phyloP scores from a whole-genome alignment of 2,329 filamentous ascomycete genomes.

The Cladosporium sp. region DNA sequence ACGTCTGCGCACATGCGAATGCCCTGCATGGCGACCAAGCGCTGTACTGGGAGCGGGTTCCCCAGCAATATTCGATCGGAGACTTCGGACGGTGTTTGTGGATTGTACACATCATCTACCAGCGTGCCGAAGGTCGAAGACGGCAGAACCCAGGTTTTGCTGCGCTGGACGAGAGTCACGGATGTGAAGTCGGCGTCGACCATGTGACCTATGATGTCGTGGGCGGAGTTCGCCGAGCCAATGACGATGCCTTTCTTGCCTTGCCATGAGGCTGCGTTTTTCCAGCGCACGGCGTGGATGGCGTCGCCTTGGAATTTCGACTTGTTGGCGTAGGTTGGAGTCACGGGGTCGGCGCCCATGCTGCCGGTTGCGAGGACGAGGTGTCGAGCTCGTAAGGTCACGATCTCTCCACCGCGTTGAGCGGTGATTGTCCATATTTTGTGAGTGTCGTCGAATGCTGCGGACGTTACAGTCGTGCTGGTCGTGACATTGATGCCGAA shows the following conservation, averaged over 20 bases:
- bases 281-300: conserved; percentile 38
- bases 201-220: conserved; percentile 51
- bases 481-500: conserved; percentile 44
- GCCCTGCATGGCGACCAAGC: conserved; percentile 34
- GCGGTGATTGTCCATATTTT: conserved; percentile 38
- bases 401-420: conserved; percentile 1
- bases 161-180: conserved; percentile 47
- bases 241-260: conserved; percentile 48
- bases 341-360: conserved; percentile 28
- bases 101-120: conserved; percentile 24
- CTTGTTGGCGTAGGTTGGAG: conserved; percentile 18
- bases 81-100: conserved; percentile 16
- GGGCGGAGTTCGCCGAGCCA: conserved; percentile 50
- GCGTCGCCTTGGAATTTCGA: conserved; percentile 38
- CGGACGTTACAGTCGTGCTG: conserved; percentile 39
- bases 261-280: conserved; percentile 34
- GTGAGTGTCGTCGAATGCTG: conserved; percentile 39
- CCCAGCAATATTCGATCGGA: conserved; percentile 26
- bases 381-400: conserved; percentile 24
- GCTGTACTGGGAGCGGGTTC: conserved; percentile 30
- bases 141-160: conserved; percentile 35
- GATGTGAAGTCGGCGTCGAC: conserved; percentile 41
- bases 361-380: conserved; percentile 37
- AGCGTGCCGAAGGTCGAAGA: conserved; percentile 20
- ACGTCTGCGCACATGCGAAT: conserved; percentile 33